These are phyloP conservation scores for Fusarium hostae DNA, from an alignment of 2,329 filamentous ascomycete species.

Conservation along the genomic window DNA sequence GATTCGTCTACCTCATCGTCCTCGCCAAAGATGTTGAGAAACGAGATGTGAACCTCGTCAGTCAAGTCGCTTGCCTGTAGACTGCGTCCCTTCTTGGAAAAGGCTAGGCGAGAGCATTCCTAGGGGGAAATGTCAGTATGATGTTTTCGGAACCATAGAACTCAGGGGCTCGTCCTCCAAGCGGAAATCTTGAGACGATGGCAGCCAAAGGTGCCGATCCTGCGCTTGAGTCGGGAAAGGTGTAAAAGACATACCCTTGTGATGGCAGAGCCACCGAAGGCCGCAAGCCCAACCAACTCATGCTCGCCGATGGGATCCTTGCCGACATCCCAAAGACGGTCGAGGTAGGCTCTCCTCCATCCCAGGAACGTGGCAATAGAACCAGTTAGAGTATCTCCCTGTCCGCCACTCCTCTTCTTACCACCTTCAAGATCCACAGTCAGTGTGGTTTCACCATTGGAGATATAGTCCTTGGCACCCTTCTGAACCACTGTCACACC, in stretches of 20 bases:
- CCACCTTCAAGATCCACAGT: conserved; percentile 83
- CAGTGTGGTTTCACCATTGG: conserved; percentile 80
- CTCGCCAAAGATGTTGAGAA: conserved; percentile 80
- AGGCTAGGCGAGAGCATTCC: conserved; percentile 89
- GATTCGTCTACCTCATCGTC: conserved; percentile 54
- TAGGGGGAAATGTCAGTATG: conserved; percentile 44
- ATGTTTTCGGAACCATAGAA: not conserved
- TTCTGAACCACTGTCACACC: conserved; percentile 95
- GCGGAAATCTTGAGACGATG: not conserved
- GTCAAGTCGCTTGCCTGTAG: conserved; percentile 94
- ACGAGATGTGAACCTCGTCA: conserved; percentile 86
- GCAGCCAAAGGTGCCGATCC: not conserved
- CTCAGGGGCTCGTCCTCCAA: not conserved
- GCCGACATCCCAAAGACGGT: conserved; percentile 77
- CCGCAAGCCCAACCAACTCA: conserved; percentile 79
- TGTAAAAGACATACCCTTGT: conserved; percentile 71
- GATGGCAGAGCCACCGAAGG: conserved; percentile 86
- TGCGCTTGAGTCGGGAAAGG: not conserved
- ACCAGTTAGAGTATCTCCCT: conserved; percentile 95
- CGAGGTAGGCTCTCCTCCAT: conserved; percentile 88
- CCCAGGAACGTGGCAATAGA: conserved; percentile 87
- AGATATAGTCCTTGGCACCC: conserved; percentile 83
- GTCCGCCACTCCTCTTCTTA: conserved; percentile 89
- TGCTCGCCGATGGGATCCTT: conserved; percentile 58
- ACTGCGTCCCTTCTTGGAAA: conserved; percentile 84